Percentiles rank a stretch among this genome's conserved stretches.
Evolutionary conservation across 169 alveolate genomes (phyloP).

Genomic region (Eimeria maxima): DNA sequence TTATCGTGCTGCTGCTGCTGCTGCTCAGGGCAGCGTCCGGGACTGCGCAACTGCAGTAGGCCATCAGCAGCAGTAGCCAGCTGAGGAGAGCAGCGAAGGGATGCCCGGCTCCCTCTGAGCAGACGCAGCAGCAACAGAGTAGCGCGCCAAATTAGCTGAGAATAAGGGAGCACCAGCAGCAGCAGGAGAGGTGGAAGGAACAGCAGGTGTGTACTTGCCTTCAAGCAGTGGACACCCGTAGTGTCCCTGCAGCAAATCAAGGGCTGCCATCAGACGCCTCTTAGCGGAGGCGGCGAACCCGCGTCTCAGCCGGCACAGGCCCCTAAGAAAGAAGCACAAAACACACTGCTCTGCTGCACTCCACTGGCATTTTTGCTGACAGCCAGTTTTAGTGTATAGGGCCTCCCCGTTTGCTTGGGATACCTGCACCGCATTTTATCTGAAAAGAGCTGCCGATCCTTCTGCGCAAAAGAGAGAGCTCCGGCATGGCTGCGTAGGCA

Average conservation of each 20-base stretch:
- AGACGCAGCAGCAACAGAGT: constrained; percentile 29
- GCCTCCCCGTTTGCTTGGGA: too few species aligned
- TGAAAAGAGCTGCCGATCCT: neutral
- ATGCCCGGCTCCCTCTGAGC: constrained; percentile 61
- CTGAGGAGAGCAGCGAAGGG: constrained; percentile 41
- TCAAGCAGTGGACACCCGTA: constrained; percentile 66
- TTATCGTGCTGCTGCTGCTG: neutral
- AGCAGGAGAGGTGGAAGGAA: neutral
- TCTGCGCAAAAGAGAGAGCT: neutral
- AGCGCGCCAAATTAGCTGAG: neutral
- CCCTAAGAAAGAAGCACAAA: constrained; percentile 3
- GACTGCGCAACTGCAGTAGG: constrained; percentile 77
- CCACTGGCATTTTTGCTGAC: too few species aligned
- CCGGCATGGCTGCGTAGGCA: neutral
- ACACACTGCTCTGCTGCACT: neutral
- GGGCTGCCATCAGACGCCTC: constrained; percentile 73
- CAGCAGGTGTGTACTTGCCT: constrained; percentile 19
- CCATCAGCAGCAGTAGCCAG: constrained; percentile 76
- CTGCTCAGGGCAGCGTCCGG: constrained; percentile 52
- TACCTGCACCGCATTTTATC: too few species aligned
- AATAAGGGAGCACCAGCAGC: neutral
- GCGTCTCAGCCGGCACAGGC: constrained; percentile 69
- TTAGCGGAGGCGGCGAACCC: constrained; percentile 77
- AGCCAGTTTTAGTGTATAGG: neutral
- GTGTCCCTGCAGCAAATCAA: constrained; percentile 64